These are phyloP conservation scores for Wakefieldia striispora DNA, from an alignment of 768 basidiomycete genomes.

Conservation along the genomic window DNA sequence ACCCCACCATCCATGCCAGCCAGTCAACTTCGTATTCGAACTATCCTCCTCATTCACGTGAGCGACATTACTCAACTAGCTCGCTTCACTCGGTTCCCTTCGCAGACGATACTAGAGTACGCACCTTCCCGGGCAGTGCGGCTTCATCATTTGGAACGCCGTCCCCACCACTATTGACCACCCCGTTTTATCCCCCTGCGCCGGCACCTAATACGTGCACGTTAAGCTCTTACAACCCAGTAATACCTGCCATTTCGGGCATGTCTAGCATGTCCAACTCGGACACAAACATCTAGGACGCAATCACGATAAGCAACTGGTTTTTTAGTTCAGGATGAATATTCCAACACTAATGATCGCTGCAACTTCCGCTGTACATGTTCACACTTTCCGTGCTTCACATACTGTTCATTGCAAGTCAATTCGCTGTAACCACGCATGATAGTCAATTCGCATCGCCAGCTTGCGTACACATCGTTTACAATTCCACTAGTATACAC, in stretches of 20 bases:
- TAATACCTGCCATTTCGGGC: slow-evolving; percentile 11
- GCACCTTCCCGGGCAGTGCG: slow-evolving; percentile 10
- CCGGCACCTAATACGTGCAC: slow-evolving; percentile 4
- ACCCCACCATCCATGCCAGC: slow-evolving; percentile 3
- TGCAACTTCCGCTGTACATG: slow-evolving; percentile 22
- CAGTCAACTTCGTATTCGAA: slow-evolving; percentile 19
- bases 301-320: slow-evolving; percentile 4
- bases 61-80: slow-evolving; percentile 21
- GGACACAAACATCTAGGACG: slow-evolving; percentile 7
- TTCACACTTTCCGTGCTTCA: slow-evolving; percentile 2
- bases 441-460: slow-evolving; percentile 2
- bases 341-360: neutral
- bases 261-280: slow-evolving; percentile 18
- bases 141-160: slow-evolving; percentile 15
- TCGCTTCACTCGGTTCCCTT: slow-evolving; percentile 17
- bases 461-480: slow-evolving; percentile 15
- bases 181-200: slow-evolving; percentile 31
- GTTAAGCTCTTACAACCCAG: slow-evolving; percentile 5
- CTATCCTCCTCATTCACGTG: slow-evolving; percentile 8
- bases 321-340: slow-evolving; percentile 2
- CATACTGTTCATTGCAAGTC: slow-evolving; percentile 8
- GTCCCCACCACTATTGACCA: slow-evolving; percentile 28
- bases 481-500: slow-evolving; percentile 16
- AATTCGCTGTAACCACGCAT: slow-evolving; percentile 13
- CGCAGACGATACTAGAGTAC: slow-evolving; percentile 5